Conservation (phyloP, 805 yeast species). For the Starmerella bombicola region DNA sequence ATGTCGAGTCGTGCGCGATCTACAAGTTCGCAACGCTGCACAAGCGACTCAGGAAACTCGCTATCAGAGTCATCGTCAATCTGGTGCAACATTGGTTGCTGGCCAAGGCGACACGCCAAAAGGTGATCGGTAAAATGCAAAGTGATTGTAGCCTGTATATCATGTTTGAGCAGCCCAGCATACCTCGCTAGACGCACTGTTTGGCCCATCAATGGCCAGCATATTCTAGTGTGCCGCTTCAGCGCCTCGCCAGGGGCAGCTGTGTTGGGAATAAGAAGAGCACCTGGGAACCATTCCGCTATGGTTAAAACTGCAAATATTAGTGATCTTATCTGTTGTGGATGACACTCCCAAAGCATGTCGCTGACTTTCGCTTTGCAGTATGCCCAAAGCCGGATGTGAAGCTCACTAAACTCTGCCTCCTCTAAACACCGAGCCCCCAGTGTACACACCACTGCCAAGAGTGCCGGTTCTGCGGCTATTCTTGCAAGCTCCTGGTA, state of each 20-base stretch:
- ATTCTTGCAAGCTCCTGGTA: constrained; percentile 9
- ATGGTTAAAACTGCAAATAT: constrained; percentile 6
- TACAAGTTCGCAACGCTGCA: constrained; percentile 37
- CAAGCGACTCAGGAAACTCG: constrained; percentile 36
- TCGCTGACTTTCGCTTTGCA: constrained; percentile 3
- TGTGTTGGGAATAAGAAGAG: not conserved
- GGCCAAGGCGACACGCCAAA: constrained; percentile 66
- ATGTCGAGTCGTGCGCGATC: constrained; percentile 73
- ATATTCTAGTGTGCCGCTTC: constrained; percentile 42
- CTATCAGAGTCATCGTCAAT: constrained; percentile 35
- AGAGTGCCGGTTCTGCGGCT: constrained; percentile 9
- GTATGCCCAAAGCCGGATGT: constrained; percentile 9
- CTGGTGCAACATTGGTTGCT: constrained; percentile 66
- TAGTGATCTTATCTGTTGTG: constrained; percentile 6
- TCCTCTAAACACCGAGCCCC: constrained; percentile 8
- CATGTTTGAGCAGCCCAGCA: constrained; percentile 64
- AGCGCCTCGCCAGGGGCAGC: constrained; percentile 2
- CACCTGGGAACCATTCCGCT: constrained; percentile 10
- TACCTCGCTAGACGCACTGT: constrained; percentile 79
- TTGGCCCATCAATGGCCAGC: constrained; percentile 86
- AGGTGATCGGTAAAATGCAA: constrained; percentile 74
- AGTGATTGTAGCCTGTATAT: constrained; percentile 65
- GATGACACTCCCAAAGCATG: constrained; percentile 10
- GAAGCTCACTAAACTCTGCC: constrained; percentile 2
- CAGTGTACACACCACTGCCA: constrained; percentile 7